These are phyloP conservation scores for Allium cepa DNA, from an alignment of 106 monocot species.

Conservation along the genomic window DNA sequence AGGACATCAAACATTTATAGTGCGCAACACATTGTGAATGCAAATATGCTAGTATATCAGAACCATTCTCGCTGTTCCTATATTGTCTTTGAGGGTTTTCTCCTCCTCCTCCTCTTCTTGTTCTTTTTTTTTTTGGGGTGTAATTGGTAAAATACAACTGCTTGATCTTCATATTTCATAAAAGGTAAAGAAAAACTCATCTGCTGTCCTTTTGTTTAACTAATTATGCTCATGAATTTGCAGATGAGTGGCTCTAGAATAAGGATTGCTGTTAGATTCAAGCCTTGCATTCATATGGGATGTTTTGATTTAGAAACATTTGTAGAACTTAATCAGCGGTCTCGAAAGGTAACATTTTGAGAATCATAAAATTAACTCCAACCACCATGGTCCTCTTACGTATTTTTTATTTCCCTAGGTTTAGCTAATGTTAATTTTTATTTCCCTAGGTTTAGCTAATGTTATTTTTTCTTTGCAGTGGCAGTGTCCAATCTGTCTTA, in stretches of 20 bases:
- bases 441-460: background rate
- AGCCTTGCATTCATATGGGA: slow-evolving; percentile 89
- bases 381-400: background rate
- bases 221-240: slow-evolving; percentile 10
- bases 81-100: too few species aligned
- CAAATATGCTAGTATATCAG: too few species aligned
- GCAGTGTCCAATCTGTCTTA: slow-evolving; percentile 94
- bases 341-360: slow-evolving; percentile 56
- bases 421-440: slow-evolving; percentile 3
- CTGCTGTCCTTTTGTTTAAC: too few species aligned
- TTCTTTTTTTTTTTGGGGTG: too few species aligned
- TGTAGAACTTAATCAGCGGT: slow-evolving; percentile 80
- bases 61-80: too few species aligned
- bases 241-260: slow-evolving; percentile 98
- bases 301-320: slow-evolving; percentile 98
- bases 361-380: too few species aligned
- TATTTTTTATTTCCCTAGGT: background rate
- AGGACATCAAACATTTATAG: too few species aligned
- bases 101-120: too few species aligned
- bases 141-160: too few species aligned
- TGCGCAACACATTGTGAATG: too few species aligned
- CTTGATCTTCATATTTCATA: too few species aligned
- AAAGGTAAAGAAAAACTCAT: too few species aligned
- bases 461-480: slow-evolving; percentile 59
- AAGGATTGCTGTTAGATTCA: slow-evolving; percentile 82